Percentiles rank a stretch among this genome's conserved stretches.
Evolutionary conservation across 1,139 yeast genomes (phyloP).

Genomic region (Starmera stellimalicola): DNA sequence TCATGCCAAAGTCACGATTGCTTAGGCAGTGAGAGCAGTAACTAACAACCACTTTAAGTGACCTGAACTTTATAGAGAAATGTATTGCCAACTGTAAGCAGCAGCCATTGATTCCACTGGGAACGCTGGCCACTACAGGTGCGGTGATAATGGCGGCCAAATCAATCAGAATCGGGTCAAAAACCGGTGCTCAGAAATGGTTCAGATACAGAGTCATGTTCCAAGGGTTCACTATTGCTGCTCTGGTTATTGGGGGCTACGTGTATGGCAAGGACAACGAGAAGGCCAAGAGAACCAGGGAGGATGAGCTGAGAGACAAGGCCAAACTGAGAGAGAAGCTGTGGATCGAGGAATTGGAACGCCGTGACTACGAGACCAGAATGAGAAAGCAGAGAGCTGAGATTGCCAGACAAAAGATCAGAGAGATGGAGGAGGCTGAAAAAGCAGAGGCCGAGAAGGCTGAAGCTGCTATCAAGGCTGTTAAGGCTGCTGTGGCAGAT

Average conservation of each 20-base stretch:
- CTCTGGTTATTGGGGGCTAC: constrained; percentile 72
- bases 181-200: constrained; percentile 71
- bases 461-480: not conserved
- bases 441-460: not conserved
- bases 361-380: constrained; percentile 69
- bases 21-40: no score
- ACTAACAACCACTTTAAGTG: constrained; percentile 6
- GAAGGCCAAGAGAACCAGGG: constrained; percentile 38
- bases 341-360: constrained; percentile 88
- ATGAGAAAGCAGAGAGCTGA: constrained; percentile 51
- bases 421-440: constrained; percentile 21
- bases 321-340: constrained; percentile 76
- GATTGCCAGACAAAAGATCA: constrained; percentile 29
- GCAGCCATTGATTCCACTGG: constrained; percentile 77
- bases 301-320: constrained; percentile 56
- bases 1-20: no score
- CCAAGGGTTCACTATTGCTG: constrained; percentile 75
- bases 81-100: constrained; percentile 41
- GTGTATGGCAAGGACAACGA: constrained; percentile 36
- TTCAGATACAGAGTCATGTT: constrained; percentile 85
- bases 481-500: not conserved
- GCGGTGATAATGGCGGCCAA: constrained; percentile 76
- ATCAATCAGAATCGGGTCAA: constrained; percentile 65
- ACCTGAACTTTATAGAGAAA: constrained; percentile 23
- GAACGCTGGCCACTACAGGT: constrained; percentile 67